A percentile compares a stretch with the other conserved stretches of the same genome.
Evolutionary conservation across 768 basidiomycete species (phyloP).

Genomic region (Rhodotorula babjevae): DNA sequence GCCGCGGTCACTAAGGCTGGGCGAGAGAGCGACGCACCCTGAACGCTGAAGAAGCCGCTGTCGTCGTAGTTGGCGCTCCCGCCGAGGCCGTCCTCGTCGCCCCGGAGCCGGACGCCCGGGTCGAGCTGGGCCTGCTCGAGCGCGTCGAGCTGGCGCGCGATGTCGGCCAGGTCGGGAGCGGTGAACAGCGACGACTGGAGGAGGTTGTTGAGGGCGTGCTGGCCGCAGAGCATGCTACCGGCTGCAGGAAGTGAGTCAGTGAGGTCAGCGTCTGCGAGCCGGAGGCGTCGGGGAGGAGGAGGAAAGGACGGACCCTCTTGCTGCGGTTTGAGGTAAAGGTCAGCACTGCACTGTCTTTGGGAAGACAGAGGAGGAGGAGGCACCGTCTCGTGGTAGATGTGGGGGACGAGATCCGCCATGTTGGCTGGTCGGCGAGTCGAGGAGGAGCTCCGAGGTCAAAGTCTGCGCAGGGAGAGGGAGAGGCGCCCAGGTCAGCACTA

Average conservation of each 20-base stretch:
- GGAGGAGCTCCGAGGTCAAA: too few relatives aligned
- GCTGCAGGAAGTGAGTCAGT: background rate
- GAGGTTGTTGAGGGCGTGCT: constrained; percentile 43
- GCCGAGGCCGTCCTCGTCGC: constrained; percentile 2
- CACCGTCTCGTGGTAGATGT: constrained; percentile 36
- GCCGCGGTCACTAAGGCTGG: too few relatives aligned
- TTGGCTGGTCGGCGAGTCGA: too few relatives aligned
- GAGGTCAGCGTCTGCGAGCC: background rate
- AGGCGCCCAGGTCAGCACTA: too few relatives aligned
- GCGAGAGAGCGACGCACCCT: constrained; percentile 4
- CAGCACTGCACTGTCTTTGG: too few relatives aligned
- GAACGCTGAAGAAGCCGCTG: constrained; percentile 39
- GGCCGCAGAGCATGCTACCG: constrained; percentile 37
- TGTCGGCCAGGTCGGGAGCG: constrained; percentile 38
- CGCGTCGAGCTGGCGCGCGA: constrained; percentile 38
- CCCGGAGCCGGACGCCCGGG: constrained; percentile 7
- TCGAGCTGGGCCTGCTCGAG: constrained; percentile 38
- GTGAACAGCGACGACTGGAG: constrained; percentile 39
- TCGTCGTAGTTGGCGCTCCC: constrained; percentile 40
- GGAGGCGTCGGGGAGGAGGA: background rate
- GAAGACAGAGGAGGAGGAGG: background rate
- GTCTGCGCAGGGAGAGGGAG: too few relatives aligned
- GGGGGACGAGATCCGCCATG: constrained; percentile 8
- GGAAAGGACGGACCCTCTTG: constrained; percentile 25
- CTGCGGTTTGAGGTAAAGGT: background rate